Percentiles rank a stretch among this genome's conserved stretches.
phyloP scores from a whole-genome alignment of 495 filamentous ascomycete species.

The Hypoxylon fragiforme region DNA sequence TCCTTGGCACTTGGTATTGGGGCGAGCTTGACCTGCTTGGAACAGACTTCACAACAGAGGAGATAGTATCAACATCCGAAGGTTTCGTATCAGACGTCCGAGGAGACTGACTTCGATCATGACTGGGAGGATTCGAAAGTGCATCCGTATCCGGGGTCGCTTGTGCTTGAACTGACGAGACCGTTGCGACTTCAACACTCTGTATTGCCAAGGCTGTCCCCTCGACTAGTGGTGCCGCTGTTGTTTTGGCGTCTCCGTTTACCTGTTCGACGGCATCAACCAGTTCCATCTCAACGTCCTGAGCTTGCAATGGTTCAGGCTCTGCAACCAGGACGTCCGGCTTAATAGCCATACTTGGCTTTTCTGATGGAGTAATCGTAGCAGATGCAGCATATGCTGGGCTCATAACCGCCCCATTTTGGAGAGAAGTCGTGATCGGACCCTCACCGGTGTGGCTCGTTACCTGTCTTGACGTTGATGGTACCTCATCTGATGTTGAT shows the following conservation, averaged over 20 bases:
- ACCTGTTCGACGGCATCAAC: conserved; percentile 40
- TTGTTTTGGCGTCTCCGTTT: conserved; percentile 38
- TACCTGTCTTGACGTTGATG: background rate
- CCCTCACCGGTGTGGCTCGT: background rate
- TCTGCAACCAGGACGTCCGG: conserved; percentile 2
- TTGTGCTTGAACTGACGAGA: conserved; percentile 25
- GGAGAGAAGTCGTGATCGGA: background rate
- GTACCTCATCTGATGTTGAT: background rate
- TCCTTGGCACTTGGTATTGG: conserved; percentile 57
- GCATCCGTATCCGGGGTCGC: conserved; percentile 43
- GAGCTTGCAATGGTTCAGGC: conserved; percentile 23
- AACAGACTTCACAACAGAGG: conserved; percentile 57
- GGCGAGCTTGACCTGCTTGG: conserved; percentile 50
- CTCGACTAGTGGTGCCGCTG: conserved; percentile 33
- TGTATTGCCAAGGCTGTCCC: conserved; percentile 4
- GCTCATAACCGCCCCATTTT: background rate
- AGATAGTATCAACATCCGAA: conserved; percentile 68
- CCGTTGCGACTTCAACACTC: conserved; percentile 32
- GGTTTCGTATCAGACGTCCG: conserved; percentile 68
- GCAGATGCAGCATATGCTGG: background rate
- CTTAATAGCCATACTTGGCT: conserved; percentile 16
- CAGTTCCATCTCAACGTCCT: conserved; percentile 28
- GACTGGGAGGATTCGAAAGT: conserved; percentile 44
- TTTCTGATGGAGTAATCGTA: conserved; percentile 2
- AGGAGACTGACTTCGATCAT: conserved; percentile 56